These are phyloP conservation scores for Eimeria acervulina DNA, from an alignment of 169 alveolate species.

Conservation along the genomic window DNA sequence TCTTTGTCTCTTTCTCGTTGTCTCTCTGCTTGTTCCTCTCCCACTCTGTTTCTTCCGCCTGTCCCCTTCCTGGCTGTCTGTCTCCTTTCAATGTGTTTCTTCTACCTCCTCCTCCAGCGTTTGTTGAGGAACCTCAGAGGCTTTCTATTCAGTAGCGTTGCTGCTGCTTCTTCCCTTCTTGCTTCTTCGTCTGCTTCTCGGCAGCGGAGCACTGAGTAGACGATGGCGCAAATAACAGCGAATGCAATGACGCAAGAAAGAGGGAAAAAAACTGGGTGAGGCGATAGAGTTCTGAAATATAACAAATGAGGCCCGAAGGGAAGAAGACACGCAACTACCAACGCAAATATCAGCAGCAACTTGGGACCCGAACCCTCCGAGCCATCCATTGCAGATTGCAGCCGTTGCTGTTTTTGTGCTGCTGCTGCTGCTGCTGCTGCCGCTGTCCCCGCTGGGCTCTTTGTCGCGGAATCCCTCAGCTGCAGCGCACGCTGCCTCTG, in stretches of 20 bases:
- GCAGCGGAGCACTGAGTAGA: constrained; percentile 20
- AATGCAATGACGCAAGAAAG: constrained; percentile 1
- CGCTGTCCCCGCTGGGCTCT: neutral
- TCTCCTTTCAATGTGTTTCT: neutral
- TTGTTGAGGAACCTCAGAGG: neutral
- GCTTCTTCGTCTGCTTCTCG: neutral
- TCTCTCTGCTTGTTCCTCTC: too few species aligned
- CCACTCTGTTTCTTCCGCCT: too few species aligned
- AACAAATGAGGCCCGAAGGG: constrained; percentile 6
- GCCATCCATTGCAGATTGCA: neutral
- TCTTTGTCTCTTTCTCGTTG: too few species aligned
- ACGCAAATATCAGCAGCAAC: neutral
- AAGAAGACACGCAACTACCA: neutral
- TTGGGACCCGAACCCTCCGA: constrained; percentile 30
- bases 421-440: neutral
- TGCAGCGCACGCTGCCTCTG: neutral
- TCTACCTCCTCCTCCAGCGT: neutral
- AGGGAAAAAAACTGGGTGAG: constrained; percentile 41
- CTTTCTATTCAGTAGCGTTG: neutral
- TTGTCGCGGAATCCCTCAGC: neutral
- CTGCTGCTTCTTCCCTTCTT: neutral
- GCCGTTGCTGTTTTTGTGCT: neutral
- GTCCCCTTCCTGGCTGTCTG: too few species aligned
- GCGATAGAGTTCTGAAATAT: neutral
- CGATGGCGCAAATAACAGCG: neutral